phyloP scores from a whole-genome alignment of 1,139 yeast genomes.

The Hyphopichia khmerensis region DNA sequence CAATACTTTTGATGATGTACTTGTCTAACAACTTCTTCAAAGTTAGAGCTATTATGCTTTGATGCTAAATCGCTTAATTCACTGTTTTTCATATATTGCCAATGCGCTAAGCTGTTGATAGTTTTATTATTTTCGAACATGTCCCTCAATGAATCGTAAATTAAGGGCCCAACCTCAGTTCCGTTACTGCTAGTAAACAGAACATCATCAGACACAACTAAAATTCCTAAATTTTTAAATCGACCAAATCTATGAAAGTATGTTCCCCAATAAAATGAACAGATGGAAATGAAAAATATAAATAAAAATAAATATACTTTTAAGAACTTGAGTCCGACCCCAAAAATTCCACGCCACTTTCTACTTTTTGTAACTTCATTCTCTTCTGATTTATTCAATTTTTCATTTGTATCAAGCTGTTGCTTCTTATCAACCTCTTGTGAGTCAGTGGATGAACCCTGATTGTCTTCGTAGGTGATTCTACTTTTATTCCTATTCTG shows the following conservation, averaged over 20 bases:
- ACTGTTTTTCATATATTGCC: constrained; percentile 33
- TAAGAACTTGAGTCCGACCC: constrained; percentile 9
- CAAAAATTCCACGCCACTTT: not conserved
- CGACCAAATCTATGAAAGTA: constrained; percentile 41
- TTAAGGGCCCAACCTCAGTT: constrained; percentile 20
- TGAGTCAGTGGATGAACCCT: not conserved
- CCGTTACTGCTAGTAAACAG: constrained; percentile 17
- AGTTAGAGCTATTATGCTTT: constrained; percentile 28
- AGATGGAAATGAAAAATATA: constrained; percentile 22
- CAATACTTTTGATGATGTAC: constrained; percentile 54
- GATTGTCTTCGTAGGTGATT: not conserved
- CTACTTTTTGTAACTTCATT: constrained; percentile 1
- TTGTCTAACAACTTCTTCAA: constrained; percentile 31
- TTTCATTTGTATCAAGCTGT: not conserved
- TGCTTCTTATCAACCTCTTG: not conserved
- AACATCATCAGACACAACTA: constrained; percentile 49
- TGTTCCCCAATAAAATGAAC: constrained; percentile 65
- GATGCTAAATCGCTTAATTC: constrained; percentile 28
- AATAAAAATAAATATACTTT: constrained; percentile 18
- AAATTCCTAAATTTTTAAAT: constrained; percentile 37
- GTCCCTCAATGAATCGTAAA: constrained; percentile 30
- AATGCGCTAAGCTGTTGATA: constrained; percentile 29
- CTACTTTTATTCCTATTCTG: not conserved
- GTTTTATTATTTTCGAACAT: constrained; percentile 17
- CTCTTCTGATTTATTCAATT: not conserved